Evolutionary conservation across 768 basidiomycete genomes (phyloP).

Genomic region (Collybia nuda): DNA sequence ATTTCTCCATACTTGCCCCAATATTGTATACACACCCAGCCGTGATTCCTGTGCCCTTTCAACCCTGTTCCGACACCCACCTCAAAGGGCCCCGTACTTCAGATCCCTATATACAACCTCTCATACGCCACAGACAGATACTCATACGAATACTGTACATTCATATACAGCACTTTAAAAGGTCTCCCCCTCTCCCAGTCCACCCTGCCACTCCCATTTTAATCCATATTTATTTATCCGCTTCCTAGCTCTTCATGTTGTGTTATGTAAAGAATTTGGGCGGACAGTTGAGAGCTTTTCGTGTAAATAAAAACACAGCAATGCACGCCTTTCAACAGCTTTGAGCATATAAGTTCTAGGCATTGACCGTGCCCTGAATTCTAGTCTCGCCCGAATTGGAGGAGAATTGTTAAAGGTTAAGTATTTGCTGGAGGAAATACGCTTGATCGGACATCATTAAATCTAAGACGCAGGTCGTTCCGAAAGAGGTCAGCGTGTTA

Average conservation of each 20-base stretch:
- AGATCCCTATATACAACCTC: too few species aligned
- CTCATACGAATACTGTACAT: neutral
- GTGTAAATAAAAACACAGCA: neutral
- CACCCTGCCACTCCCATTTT: slow-evolving; percentile 4
- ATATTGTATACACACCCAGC: too few species aligned
- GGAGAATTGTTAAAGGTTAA: too few species aligned
- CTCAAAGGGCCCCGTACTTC: too few species aligned
- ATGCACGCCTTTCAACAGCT: neutral
- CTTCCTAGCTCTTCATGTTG: neutral
- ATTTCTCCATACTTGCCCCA: too few species aligned
- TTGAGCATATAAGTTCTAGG: slow-evolving; percentile 32
- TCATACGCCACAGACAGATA: neutral
- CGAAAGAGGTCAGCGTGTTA: too few species aligned
- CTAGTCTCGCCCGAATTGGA: too few species aligned
- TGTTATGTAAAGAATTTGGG: neutral
- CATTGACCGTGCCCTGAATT: too few species aligned
- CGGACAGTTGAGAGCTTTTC: slow-evolving; percentile 2
- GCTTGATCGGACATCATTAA: neutral
- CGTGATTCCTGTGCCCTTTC: too few species aligned
- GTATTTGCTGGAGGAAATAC: too few species aligned
- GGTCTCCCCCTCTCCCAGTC: neutral
- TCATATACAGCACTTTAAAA: neutral
- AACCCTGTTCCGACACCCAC: too few species aligned
- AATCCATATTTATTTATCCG: slow-evolving; percentile 10
- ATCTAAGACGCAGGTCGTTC: neutral